Evolutionary conservation across 148 eudicot genomes (phyloP).

Genomic region (Nepenthes gracilis): DNA sequence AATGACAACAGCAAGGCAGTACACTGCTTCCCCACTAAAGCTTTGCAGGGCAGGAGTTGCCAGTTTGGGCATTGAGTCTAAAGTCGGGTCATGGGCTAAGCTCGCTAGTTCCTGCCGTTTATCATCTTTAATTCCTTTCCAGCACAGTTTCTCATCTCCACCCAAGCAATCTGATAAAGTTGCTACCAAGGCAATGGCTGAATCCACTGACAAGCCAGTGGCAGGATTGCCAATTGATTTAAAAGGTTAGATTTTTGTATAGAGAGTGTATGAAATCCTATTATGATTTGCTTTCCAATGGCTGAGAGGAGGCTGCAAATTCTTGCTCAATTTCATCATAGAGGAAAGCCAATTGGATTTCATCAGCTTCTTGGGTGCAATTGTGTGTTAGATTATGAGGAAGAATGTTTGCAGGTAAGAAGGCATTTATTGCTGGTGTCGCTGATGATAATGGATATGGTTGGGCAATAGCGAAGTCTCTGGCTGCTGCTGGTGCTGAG

Average conservation of each 20-base stretch:
- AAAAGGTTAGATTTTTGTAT: slow-evolving; percentile 37
- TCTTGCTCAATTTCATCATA: too few relatives aligned
- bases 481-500: slow-evolving; percentile 99
- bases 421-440: slow-evolving; percentile 90
- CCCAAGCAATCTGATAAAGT: slow-evolving; percentile 23
- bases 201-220: slow-evolving; percentile 46
- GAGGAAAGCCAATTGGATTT: too few relatives aligned
- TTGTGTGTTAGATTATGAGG: not conserved
- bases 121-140: slow-evolving; percentile 32
- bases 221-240: slow-evolving; percentile 62
- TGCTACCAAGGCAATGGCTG: slow-evolving; percentile 57
- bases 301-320: not conserved
- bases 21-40: slow-evolving; percentile 28
- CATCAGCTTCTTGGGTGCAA: not conserved
- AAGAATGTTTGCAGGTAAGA: slow-evolving; percentile 42
- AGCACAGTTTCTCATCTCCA: slow-evolving; percentile 29
- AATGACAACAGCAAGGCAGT: slow-evolving; percentile 37
- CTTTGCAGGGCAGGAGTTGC: slow-evolving; percentile 32
- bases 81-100: slow-evolving; percentile 33
- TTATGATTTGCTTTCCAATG: not conserved
- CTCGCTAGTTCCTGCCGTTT: slow-evolving; percentile 37
- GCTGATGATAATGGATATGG: slow-evolving; percentile 98
- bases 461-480: slow-evolving; percentile 94
- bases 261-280: not conserved
- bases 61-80: slow-evolving; percentile 18